These are phyloP conservation scores for Cercospora sp. DNA, from an alignment of 2,329 filamentous ascomycete genomes.

Conservation along the genomic window DNA sequence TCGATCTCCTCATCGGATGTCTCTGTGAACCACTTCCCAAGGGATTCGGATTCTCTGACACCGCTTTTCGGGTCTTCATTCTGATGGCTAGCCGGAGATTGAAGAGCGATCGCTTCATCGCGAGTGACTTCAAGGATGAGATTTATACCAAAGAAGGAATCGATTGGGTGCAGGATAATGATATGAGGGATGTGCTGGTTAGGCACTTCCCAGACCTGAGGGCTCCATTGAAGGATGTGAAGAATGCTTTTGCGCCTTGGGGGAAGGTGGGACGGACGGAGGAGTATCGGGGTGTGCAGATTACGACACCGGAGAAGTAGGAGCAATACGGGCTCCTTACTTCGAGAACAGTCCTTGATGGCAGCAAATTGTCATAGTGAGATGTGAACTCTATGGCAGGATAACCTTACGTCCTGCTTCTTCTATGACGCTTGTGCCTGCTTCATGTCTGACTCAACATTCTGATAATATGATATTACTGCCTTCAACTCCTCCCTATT, in stretches of 20 bases:
- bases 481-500: neutral
- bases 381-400: neutral
- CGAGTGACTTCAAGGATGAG: constrained; percentile 44
- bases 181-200: constrained; percentile 48
- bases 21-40: constrained; percentile 47
- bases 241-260: constrained; percentile 43
- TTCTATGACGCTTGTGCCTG: neutral
- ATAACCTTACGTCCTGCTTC: neutral
- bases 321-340: neutral
- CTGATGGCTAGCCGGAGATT: constrained; percentile 48
- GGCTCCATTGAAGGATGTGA: constrained; percentile 35
- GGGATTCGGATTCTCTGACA: constrained; percentile 53
- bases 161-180: constrained; percentile 46
- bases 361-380: neutral
- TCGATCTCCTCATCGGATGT: constrained; percentile 48
- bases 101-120: constrained; percentile 52
- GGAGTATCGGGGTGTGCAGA: constrained; percentile 2
- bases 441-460: neutral
- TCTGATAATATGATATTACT: neutral
- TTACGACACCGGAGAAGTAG: constrained; percentile 24
- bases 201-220: constrained; percentile 49
- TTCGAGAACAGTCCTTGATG: neutral
- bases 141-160: constrained; percentile 48
- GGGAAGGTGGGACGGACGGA: constrained; percentile 12
- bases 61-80: constrained; percentile 51